Conservation (phyloP, 1,139 yeast species). For the Diutina pseudorugosa region DNA sequence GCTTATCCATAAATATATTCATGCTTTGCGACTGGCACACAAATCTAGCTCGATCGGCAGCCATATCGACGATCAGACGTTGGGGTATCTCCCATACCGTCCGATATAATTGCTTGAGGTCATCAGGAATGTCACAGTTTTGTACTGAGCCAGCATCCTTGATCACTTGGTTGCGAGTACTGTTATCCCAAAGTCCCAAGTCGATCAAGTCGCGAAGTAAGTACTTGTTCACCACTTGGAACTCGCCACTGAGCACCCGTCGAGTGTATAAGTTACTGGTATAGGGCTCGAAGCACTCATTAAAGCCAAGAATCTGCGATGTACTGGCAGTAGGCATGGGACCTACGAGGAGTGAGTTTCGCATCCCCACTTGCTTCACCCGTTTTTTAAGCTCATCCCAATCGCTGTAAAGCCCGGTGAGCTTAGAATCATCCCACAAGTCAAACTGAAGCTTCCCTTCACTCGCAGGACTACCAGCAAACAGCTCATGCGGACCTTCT, state of each 20-base stretch:
- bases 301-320: slow-evolving; percentile 48
- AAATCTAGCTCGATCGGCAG: slow-evolving; percentile 49
- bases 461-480: slow-evolving; percentile 48
- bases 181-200: slow-evolving; percentile 42
- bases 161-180: slow-evolving; percentile 41
- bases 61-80: slow-evolving; percentile 44
- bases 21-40: slow-evolving; percentile 51
- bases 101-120: slow-evolving; percentile 38
- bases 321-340: slow-evolving; percentile 61
- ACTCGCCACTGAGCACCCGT: slow-evolving; percentile 51
- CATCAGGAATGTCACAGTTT: slow-evolving; percentile 37
- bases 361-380: slow-evolving; percentile 34
- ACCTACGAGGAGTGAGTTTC: slow-evolving; percentile 50
- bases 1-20: slow-evolving; percentile 42
- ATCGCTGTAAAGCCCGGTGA: slow-evolving; percentile 24
- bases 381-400: slow-evolving; percentile 41
- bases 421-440: slow-evolving; percentile 41
- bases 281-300: slow-evolving; percentile 53
- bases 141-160: slow-evolving; percentile 45
- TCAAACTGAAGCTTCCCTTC: slow-evolving; percentile 45
- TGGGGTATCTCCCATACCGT: slow-evolving; percentile 56
- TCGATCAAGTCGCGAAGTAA: slow-evolving; percentile 42
- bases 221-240: slow-evolving; percentile 47
- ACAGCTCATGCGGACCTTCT: slow-evolving; percentile 38
- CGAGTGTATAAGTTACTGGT: slow-evolving; percentile 49